Conservation (phyloP, 495 filamentous ascomycete species). For the Penicillium cataractarum region DNA sequence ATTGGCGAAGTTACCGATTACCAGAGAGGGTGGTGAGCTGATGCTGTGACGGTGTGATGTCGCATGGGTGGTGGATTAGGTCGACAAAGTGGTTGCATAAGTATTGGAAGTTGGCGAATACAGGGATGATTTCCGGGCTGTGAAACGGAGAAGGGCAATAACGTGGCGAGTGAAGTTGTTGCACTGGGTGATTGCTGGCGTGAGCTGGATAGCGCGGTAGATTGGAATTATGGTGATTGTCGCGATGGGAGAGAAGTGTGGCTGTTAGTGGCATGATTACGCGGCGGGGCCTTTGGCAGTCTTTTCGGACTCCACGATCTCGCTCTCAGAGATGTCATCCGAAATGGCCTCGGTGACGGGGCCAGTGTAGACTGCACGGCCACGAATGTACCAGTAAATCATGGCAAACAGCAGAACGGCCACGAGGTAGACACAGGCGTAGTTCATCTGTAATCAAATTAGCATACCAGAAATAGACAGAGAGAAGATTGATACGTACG, state of each 20-base stretch:
- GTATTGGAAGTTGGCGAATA: background rate
- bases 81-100: background rate
- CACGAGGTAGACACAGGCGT: constrained; percentile 28
- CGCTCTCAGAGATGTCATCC: constrained; percentile 19
- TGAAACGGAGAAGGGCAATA: background rate
- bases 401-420: constrained; percentile 17
- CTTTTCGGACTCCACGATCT: constrained; percentile 13
- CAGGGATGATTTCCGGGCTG: background rate
- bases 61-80: background rate
- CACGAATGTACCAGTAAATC: constrained; percentile 25
- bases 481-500: constrained; percentile 26
- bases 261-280: constrained; percentile 11
- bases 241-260: constrained; percentile 29
- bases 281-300: constrained; percentile 15
- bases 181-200: background rate
- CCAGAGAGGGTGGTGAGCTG: background rate
- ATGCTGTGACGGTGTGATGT: background rate
- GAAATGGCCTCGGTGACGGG: constrained; percentile 25
- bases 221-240: background rate
- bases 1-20: background rate
- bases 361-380: constrained; percentile 25
- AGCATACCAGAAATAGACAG: background rate
- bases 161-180: background rate
- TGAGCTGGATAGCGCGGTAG: background rate
- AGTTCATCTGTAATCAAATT: constrained; percentile 44